A percentile compares a stretch with the other conserved stretches of the same genome.
Conservation (phyloP, 108 stramenopile genomes). For the Tribonema minus region DNA sequence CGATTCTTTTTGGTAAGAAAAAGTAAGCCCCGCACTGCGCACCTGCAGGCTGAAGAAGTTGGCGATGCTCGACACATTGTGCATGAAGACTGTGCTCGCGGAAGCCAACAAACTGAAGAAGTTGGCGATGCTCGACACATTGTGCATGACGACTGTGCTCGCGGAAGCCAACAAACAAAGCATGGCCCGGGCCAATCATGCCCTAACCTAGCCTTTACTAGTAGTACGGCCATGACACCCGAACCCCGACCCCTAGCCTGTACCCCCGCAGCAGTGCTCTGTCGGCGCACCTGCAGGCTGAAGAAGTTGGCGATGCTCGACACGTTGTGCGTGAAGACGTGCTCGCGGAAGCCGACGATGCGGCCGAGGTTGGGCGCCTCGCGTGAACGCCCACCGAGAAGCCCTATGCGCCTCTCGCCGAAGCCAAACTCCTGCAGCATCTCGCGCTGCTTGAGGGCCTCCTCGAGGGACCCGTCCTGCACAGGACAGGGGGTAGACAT, state of each 20-base stretch:
- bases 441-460: conserved; percentile 37
- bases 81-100: conserved; percentile 40
- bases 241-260: background rate
- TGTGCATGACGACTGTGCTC: conserved; percentile 6
- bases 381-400: no score
- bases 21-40: no score
- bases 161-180: background rate
- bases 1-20: no score
- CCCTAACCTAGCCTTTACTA: background rate
- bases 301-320: conserved; percentile 46
- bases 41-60: no score
- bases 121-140: conserved; percentile 34
- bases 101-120: conserved; percentile 43
- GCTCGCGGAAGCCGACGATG: conserved; percentile 48
- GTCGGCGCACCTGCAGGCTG: conserved; percentile 27
- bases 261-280: background rate
- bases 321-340: conserved; percentile 43
- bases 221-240: background rate
- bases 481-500: no score
- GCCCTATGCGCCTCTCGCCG: background rate
- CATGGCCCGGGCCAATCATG: background rate
- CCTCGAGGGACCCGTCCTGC: no score
- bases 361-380: conserved; percentile 14
- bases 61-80: conserved; percentile 22
- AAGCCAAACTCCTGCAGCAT: conserved; percentile 46